Percentiles rank a stretch among this genome's conserved stretches.
Conservation (phyloP, 305 asterid species). For the Fraxinus sp. region DNA sequence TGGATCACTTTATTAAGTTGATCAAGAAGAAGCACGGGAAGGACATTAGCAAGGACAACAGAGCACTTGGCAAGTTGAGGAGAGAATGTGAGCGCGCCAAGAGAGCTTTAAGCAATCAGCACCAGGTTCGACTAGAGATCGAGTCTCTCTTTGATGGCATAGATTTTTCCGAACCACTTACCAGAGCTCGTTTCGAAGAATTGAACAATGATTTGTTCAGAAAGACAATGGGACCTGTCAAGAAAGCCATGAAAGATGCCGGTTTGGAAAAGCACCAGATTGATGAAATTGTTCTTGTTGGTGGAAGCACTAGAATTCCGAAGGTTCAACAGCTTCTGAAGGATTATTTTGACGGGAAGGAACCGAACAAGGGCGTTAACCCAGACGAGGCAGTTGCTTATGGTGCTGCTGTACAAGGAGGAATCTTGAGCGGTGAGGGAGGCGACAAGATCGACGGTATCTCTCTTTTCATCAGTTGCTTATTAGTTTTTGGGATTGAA, state of each 20-base stretch:
- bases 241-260: conserved; percentile 89
- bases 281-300: conserved; percentile 81
- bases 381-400: conserved; percentile 87
- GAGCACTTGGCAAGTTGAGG: conserved; percentile 79
- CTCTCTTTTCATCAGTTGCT: not conserved
- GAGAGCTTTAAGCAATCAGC: conserved; percentile 87
- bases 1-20: conserved; percentile 82
- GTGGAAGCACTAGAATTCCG: conserved; percentile 91
- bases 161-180: conserved; percentile 84
- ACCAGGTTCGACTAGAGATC: conserved; percentile 81
- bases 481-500: not conserved
- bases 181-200: conserved; percentile 88
- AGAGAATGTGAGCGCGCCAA: conserved; percentile 85
- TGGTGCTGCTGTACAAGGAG: conserved; percentile 94
- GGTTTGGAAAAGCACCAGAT: conserved; percentile 66
- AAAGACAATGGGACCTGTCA: conserved; percentile 81
- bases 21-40: conserved; percentile 86
- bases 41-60: conserved; percentile 84
- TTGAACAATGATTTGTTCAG: conserved; percentile 75
- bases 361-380: conserved; percentile 78
- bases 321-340: conserved; percentile 76
- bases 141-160: conserved; percentile 81
- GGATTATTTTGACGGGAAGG: conserved; percentile 77
- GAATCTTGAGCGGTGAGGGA: conserved; percentile 80
- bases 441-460: conserved; percentile 72